Conservation (phyloP, 2,329 filamentous ascomycete genomes). For the Tolypocladium inflatum region DNA sequence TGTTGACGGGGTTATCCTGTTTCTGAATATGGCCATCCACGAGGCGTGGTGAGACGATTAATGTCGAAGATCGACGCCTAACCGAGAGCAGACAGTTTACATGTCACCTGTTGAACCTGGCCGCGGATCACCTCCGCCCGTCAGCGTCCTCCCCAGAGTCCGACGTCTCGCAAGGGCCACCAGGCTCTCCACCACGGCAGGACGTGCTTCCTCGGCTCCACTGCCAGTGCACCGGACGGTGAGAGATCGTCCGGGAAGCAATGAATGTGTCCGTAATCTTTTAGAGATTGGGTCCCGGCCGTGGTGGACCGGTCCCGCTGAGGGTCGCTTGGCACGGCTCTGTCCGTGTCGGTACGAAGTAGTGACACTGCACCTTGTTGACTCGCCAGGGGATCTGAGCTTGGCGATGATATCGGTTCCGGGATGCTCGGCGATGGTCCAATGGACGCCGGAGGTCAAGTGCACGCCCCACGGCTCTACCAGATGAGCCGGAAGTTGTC, state of each 20-base stretch:
- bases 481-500: neutral
- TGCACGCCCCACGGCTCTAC: neutral
- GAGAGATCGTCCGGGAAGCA: neutral
- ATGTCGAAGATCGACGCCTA: neutral
- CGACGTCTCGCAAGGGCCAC: neutral
- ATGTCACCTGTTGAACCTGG: neutral
- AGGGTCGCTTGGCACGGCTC: neutral
- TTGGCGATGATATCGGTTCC: neutral
- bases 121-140: neutral
- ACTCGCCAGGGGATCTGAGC: too few species aligned
- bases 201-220: neutral
- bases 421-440: neutral
- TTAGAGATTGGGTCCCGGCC: too few species aligned
- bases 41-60: neutral
- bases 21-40: neutral
- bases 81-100: neutral
- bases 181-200: neutral
- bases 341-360: too few species aligned
- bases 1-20: neutral
- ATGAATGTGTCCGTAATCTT: neutral
- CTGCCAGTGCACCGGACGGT: neutral
- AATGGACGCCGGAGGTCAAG: neutral
- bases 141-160: neutral
- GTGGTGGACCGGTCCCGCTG: neutral
- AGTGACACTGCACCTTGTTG: too few species aligned